Percentiles rank a stretch among this genome's conserved stretches.
phyloP scores from a whole-genome alignment of 768 basidiomycete species.

The Nidularia pulvinata region DNA sequence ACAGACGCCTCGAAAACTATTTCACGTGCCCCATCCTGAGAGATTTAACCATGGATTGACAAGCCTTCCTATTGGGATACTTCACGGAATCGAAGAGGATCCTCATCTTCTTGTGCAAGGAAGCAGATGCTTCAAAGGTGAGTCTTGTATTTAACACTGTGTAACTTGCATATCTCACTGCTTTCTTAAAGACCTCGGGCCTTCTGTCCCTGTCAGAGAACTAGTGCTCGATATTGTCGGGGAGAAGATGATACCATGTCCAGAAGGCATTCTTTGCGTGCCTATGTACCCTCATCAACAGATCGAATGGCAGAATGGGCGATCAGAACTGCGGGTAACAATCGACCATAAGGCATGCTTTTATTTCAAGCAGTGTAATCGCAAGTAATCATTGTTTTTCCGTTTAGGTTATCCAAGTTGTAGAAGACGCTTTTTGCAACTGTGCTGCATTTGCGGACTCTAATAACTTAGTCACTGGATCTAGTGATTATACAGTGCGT shows the following conservation, averaged over 20 bases:
- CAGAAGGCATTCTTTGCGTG: slow-evolving; percentile 52
- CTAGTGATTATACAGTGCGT: slow-evolving; percentile 78
- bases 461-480: slow-evolving; percentile 76
- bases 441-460: slow-evolving; percentile 82
- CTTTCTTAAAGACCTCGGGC: slow-evolving; percentile 43
- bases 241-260: slow-evolving; percentile 62
- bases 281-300: slow-evolving; percentile 68
- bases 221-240: slow-evolving; percentile 59
- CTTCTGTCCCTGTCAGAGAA: slow-evolving; percentile 40
- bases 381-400: too few relatives aligned
- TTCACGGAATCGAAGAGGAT: slow-evolving; percentile 86
- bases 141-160: not conserved
- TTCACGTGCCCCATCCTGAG: slow-evolving; percentile 72
- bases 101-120: slow-evolving; percentile 66
- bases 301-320: slow-evolving; percentile 62
- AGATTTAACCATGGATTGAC: slow-evolving; percentile 72
- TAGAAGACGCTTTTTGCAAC: slow-evolving; percentile 71
- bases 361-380: too few relatives aligned
- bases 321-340: slow-evolving; percentile 58
- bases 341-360: slow-evolving; percentile 58
- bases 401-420: slow-evolving; percentile 65
- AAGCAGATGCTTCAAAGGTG: slow-evolving; percentile 57
- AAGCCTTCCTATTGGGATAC: slow-evolving; percentile 67
- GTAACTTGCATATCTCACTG: slow-evolving; percentile 1
- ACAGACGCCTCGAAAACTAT: slow-evolving; percentile 90